Evolutionary conservation across 345 rosid species (phyloP).

Genomic region (Barbarea vulgaris): DNA sequence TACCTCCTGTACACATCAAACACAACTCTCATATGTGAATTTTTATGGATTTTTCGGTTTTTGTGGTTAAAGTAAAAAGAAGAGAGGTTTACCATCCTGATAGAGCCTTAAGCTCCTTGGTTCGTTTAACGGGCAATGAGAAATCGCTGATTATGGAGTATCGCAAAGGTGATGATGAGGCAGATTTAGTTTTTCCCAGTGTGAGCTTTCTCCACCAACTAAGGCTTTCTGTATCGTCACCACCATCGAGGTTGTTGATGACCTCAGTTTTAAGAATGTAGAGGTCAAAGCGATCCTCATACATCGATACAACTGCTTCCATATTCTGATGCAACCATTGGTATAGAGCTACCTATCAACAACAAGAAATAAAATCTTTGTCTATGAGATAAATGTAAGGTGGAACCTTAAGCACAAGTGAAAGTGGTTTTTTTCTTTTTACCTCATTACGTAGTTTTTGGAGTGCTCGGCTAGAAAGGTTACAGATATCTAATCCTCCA

Average conservation of each 20-base stretch:
- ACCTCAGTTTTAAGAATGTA: conserved; percentile 53
- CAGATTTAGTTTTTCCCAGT: conserved; percentile 43
- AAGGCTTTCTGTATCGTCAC: conserved; percentile 44
- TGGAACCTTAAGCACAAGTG: not conserved
- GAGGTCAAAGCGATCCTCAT: conserved; percentile 92
- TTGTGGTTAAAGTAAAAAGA: conserved; percentile 16
- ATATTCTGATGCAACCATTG: conserved; percentile 89
- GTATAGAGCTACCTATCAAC: conserved; percentile 73
- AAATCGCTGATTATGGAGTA: conserved; percentile 54
- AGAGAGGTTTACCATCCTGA: conserved; percentile 74
- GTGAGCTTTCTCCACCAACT: conserved; percentile 73
- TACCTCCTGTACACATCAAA: conserved; percentile 65
- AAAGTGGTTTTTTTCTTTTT: conserved; percentile 9
- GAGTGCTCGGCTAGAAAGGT: conserved; percentile 80
- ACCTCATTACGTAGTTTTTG: conserved; percentile 94
- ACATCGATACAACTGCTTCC: conserved; percentile 88
- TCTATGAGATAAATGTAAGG: not conserved
- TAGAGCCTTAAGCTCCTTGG: conserved; percentile 82
- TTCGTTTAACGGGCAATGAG: conserved; percentile 74
- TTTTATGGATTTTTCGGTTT: not conserved
- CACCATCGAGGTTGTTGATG: conserved; percentile 44
- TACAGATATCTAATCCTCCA: conserved; percentile 61
- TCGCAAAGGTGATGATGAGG: conserved; percentile 42
- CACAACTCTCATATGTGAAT: not conserved
- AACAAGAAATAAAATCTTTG: not conserved